phyloP scores from a whole-genome alignment of 2,329 filamentous ascomycete species.

The Trichophyton equinum region DNA sequence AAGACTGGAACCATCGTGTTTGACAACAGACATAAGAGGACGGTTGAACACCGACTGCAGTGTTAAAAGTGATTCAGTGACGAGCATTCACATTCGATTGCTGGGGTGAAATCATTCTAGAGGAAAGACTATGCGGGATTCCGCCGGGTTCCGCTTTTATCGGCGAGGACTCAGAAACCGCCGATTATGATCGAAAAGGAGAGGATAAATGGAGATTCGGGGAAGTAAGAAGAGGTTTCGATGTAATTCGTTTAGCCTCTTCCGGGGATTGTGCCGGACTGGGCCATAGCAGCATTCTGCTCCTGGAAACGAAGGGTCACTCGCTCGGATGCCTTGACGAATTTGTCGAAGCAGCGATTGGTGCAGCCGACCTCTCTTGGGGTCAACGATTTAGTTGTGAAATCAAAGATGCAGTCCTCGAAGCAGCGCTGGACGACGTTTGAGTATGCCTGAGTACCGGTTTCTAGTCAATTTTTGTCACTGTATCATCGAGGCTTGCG shows the following conservation, averaged over 20 bases:
- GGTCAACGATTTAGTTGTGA: conserved; percentile 90
- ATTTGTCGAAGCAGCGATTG: conserved; percentile 90
- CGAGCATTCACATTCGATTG: too few species aligned
- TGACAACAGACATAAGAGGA: neutral
- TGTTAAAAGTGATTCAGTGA: neutral
- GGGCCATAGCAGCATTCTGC: conserved; percentile 56
- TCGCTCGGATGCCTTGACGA: conserved; percentile 80
- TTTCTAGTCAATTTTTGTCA: neutral
- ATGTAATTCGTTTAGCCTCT: conserved; percentile 2
- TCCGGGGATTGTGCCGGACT: conserved; percentile 42
- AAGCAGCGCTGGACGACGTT: conserved; percentile 59
- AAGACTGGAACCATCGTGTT: neutral
- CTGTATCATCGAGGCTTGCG: neutral
- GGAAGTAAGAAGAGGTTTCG: neutral
- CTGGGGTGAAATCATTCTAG: too few species aligned
- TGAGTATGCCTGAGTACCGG: conserved; percentile 48
- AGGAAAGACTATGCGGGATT: too few species aligned
- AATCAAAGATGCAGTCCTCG: conserved; percentile 93
- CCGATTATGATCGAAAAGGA: neutral
- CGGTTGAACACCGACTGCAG: neutral
- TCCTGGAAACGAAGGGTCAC: conserved; percentile 83
- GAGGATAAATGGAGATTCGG: neutral
- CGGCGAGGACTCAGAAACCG: neutral
- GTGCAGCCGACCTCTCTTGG: conserved; percentile 84
- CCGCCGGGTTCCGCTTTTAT: neutral